Base-by-base conservation (phyloP, 495 filamentous ascomycete genomes). In the Pyronema omphalodes region DNA sequence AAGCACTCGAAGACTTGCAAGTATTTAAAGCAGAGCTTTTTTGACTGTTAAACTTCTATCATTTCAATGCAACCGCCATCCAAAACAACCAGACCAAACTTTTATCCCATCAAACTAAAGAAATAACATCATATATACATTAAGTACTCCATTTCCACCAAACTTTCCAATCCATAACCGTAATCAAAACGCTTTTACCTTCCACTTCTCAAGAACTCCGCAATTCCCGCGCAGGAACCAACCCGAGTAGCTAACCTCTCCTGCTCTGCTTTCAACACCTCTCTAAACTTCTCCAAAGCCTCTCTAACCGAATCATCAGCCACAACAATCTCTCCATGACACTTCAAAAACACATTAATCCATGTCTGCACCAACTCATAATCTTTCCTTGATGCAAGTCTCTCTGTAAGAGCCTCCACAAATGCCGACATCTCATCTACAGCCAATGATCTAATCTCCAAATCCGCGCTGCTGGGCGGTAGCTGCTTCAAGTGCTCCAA, bases 311-410 rank as follows among this genome's bases (percentile, higher is more conserved):
- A 9, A 8, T 34, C 50, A 14, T 40, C 35, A n/a, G 36, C 50
- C 7, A 11, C 18, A 47, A 40, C 37, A 52, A 18, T 23, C 12
- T 46, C 52, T 9, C 43, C 74, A 68, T 95, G 87, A 37, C 89
- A 66, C 48, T 80, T 76, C 52, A 98, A 60, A 60, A 95, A 91
- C 0, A 95, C 88, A 12, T 80, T 77, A 84, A 98, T 94, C 91
- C 93, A 98, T 8, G 86, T 86, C 68, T 94, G 87, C 40, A 85
- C 81, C 46, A 98, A 73, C 65, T 98, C 91, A 66, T 88, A 98
- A 69, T 98, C 91, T 43, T 73, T 74, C 53, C 76, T 76, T 40
- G 74, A 69, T 15, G 68, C 67, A 23, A 96, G 70, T 12, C 82
- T 74, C 54, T 67, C 69, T 0, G 84, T 88, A 44, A 98, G 69